Percentiles rank a stretch among this genome's conserved stretches.
phyloP scores from a whole-genome alignment of 768 basidiomycete species.

The Zangia roseola region DNA sequence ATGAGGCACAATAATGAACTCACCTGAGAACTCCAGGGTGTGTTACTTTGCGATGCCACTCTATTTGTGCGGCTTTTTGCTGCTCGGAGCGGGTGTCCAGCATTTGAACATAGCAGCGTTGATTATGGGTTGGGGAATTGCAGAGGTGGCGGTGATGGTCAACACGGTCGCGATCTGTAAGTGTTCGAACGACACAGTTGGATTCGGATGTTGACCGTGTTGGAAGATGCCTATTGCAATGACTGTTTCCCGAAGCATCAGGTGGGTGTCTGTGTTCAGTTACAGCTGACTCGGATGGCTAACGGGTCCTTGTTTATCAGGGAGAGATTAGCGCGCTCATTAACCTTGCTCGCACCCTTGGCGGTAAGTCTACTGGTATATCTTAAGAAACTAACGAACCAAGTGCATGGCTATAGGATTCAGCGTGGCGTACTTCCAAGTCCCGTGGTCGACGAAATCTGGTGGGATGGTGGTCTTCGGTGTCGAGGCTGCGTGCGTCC shows the following conservation, averaged over 20 bases:
- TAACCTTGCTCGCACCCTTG: constrained; percentile 38
- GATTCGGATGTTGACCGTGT: not conserved
- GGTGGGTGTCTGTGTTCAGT: constrained; percentile 21
- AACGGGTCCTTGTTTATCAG: constrained; percentile 7
- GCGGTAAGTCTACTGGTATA: constrained; percentile 18
- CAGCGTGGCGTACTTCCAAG: constrained; percentile 40
- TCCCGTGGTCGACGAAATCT: constrained; percentile 37
- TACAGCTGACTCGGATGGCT: no score
- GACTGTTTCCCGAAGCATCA: constrained; percentile 38
- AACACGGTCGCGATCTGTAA: constrained; percentile 41
- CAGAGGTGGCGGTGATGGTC: constrained; percentile 35
- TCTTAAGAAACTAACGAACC: not conserved
- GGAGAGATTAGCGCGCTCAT: constrained; percentile 46
- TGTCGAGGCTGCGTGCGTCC: constrained; percentile 37
- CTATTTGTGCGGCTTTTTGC: constrained; percentile 41
- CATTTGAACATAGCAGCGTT: constrained; percentile 28
- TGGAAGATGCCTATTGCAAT: constrained; percentile 37
- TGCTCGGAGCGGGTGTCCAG: constrained; percentile 40
- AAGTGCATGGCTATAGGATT: constrained; percentile 24
- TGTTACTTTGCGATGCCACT: constrained; percentile 41
- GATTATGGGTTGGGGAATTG: constrained; percentile 46
- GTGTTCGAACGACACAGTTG: constrained; percentile 2
- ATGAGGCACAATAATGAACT: not conserved
- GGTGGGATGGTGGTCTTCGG: constrained; percentile 38
- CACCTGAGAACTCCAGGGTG: constrained; percentile 20